These are phyloP conservation scores for Kodamaea restingae DNA, from an alignment of 805 yeast species.

Conservation along the genomic window DNA sequence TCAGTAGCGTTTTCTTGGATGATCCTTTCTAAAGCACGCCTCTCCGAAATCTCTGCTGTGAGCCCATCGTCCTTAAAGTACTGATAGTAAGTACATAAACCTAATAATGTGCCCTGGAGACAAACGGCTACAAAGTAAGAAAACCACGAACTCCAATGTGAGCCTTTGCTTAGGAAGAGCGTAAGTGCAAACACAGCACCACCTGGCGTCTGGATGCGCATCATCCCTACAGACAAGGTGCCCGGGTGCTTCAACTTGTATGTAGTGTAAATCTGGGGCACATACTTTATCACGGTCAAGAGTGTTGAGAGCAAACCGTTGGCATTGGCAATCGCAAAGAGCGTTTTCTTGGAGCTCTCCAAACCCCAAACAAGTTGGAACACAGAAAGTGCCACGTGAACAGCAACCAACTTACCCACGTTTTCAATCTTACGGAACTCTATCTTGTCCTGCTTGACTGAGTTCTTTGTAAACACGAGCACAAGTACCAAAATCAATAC, in stretches of 20 bases:
- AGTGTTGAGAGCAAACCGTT: conserved; percentile 65
- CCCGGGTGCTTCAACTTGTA: conserved; percentile 71
- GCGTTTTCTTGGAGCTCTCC: conserved; percentile 16
- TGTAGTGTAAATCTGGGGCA: conserved; percentile 78
- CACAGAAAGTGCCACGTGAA: conserved; percentile 33
- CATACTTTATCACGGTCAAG: conserved; percentile 64
- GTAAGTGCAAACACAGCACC: conserved; percentile 79
- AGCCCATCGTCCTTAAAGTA: conserved; percentile 23
- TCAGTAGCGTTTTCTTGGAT: conserved; percentile 21
- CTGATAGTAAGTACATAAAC: conserved; percentile 51
- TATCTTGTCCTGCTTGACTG: conserved; percentile 42
- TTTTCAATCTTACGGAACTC: conserved; percentile 41
- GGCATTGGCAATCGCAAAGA: conserved; percentile 46
- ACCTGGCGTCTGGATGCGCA: conserved; percentile 87
- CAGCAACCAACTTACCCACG: conserved; percentile 39
- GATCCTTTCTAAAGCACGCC: conserved; percentile 27
- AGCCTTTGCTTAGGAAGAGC: conserved; percentile 64
- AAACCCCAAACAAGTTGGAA: conserved; percentile 34
- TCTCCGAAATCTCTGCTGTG: conserved; percentile 23
- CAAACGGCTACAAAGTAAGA: conserved; percentile 71
- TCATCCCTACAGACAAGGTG: conserved; percentile 72
- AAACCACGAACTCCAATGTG: conserved; percentile 84
- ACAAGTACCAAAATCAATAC: conserved; percentile 54
- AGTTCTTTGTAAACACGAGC: conserved; percentile 42
- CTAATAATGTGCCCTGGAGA: conserved; percentile 58